These are phyloP conservation scores for Puccinia coronata DNA, from an alignment of 1,284 basidiomycete genomes.

Conservation along the genomic window DNA sequence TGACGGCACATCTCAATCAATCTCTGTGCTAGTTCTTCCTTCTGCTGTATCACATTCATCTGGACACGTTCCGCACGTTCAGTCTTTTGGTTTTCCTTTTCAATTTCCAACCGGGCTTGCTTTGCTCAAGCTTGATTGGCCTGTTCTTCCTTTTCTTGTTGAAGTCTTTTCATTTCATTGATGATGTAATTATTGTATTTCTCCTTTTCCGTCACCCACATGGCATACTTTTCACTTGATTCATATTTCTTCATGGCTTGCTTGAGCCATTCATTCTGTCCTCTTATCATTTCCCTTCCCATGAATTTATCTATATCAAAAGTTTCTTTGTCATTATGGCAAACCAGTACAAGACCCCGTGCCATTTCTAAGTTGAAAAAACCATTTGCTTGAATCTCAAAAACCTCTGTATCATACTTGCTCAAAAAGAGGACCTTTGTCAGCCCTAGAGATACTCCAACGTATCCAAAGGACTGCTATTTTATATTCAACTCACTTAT, in stretches of 20 bases:
- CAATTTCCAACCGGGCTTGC: not conserved
- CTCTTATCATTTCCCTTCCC: not conserved
- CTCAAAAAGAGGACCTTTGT: too few relatives aligned
- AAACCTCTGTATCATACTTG: not conserved
- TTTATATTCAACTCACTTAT: too few relatives aligned
- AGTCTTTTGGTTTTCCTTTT: not conserved
- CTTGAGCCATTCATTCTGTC: not conserved
- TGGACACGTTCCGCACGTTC: not conserved
- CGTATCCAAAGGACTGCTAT: too few relatives aligned
- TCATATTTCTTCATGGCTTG: not conserved
- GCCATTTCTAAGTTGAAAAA: not conserved
- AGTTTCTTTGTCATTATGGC: not conserved
- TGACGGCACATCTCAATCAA: not conserved
- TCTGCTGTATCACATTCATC: not conserved
- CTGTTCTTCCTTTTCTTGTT: not conserved
- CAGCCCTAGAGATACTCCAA: too few relatives aligned
- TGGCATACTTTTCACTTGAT: not conserved
- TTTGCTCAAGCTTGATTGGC: not conserved
- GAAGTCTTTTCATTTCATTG: not conserved
- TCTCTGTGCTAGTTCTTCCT: not conserved
- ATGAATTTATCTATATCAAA: not conserved
- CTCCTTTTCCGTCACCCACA: not conserved
- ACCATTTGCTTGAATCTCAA: not conserved
- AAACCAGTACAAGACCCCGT: not conserved
- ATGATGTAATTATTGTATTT: not conserved